Percentiles rank a stretch among this genome's conserved stretches.
phyloP scores from a whole-genome alignment of 2,329 filamentous ascomycete species.

The Coniochaeta hoffmannii region DNA sequence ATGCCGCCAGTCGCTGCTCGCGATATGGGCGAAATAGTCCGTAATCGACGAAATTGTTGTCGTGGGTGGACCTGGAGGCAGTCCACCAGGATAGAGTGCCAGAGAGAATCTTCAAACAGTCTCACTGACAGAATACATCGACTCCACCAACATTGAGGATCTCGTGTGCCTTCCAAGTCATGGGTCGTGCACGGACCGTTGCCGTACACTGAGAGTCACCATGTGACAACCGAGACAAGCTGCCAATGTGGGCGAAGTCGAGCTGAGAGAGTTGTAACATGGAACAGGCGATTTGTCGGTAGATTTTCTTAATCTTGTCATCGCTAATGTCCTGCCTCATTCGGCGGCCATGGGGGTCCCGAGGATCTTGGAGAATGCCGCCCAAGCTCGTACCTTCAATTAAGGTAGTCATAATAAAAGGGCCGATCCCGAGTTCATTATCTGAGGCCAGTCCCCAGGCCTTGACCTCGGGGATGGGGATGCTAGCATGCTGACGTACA shows the following conservation, averaged over 20 bases:
- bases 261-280: not conserved
- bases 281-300: not conserved
- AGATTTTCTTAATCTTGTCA: not conserved
- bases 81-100: not conserved
- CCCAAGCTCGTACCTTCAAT: not conserved
- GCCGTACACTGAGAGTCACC: not conserved
- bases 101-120: not conserved
- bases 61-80: not conserved
- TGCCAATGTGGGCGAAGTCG: not conserved
- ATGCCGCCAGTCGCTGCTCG: constrained; percentile 23
- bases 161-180: not conserved
- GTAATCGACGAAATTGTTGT: constrained; percentile 18
- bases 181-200: not conserved
- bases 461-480: constrained; percentile 7
- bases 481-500: constrained; percentile 3
- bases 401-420: not conserved
- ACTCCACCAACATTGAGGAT: not conserved
- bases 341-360: not conserved
- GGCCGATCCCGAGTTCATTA: not conserved
- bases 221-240: not conserved
- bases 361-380: not conserved
- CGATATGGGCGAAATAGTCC: constrained; percentile 25
- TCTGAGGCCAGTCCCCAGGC: not conserved
- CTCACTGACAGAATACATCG: not conserved
- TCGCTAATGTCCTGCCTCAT: not conserved